Conservation (phyloP, 106 monocot genomes). For the Acorus calamus region DNA sequence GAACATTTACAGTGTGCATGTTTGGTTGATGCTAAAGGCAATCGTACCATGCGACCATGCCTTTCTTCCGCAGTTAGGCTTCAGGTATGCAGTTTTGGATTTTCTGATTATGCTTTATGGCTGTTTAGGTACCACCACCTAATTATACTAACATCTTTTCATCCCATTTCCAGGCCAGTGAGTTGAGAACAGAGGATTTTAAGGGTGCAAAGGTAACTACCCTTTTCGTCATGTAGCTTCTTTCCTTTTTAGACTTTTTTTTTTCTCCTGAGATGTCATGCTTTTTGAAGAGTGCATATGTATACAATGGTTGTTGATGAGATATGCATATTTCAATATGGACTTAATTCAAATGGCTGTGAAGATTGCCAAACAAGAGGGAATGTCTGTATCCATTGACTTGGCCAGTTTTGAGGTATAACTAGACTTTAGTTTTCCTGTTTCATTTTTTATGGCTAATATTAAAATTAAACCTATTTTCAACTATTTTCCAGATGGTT, state of each 20-base stretch:
- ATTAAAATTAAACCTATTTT: background rate
- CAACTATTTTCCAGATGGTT: conserved; percentile 49
- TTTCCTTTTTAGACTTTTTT: too few species aligned
- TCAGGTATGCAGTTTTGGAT: conserved; percentile 30
- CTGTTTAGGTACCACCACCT: too few species aligned
- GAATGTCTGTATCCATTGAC: conserved; percentile 62
- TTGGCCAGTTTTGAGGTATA: conserved; percentile 88
- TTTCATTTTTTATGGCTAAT: background rate
- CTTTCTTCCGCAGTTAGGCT: conserved; percentile 70
- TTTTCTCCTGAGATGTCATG: too few species aligned
- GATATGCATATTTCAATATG: conserved; percentile 61
- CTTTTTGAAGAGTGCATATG: background rate
- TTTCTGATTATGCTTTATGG: too few species aligned
- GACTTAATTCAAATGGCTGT: conserved; percentile 64
- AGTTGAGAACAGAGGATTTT: conserved; percentile 69
- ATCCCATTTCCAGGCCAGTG: conserved; percentile 40
- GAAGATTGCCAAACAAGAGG: conserved; percentile 71
- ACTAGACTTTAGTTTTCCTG: background rate
- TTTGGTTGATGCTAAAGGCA: conserved; percentile 82
- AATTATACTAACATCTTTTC: too few species aligned
- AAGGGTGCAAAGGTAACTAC: conserved; percentile 56
- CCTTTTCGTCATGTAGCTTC: too few species aligned
- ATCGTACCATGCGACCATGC: conserved; percentile 89
- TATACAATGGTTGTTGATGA: conserved; percentile 73
- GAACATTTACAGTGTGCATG: conserved; percentile 63